phyloP scores from a whole-genome alignment of 768 basidiomycete genomes.

The Hemileccinum impolitum region DNA sequence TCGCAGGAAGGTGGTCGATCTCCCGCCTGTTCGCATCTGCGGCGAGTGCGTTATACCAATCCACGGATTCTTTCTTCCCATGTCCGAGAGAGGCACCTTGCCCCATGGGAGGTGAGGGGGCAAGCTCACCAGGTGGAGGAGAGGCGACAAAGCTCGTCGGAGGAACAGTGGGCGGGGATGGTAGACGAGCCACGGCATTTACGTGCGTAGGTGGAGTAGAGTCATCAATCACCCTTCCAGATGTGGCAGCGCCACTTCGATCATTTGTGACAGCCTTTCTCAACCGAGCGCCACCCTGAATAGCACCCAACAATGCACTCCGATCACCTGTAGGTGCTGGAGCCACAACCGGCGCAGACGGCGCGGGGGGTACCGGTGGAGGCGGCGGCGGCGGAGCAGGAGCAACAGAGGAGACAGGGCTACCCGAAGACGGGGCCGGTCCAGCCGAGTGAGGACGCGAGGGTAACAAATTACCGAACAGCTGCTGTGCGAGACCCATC shows the following conservation, averaged over 20 bases:
- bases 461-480: constrained; percentile 74
- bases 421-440: constrained; percentile 18
- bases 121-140: constrained; percentile 17
- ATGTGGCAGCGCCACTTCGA: constrained; percentile 63
- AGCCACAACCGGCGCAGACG: constrained; percentile 28
- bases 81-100: constrained; percentile 25
- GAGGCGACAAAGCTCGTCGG: constrained; percentile 11
- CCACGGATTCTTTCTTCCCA: constrained; percentile 73
- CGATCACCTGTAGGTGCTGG: constrained; percentile 50
- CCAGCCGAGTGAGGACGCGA: constrained; percentile 57
- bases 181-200: constrained; percentile 43
- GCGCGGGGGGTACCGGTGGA: constrained; percentile 31
- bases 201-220: constrained; percentile 68
- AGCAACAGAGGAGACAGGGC: constrained; percentile 30
- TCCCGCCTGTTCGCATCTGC: constrained; percentile 52
- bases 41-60: constrained; percentile 89
- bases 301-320: constrained; percentile 70
- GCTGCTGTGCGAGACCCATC: constrained; percentile 67
- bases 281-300: constrained; percentile 72
- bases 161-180: constrained; percentile 19
- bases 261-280: constrained; percentile 80
- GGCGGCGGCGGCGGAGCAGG: constrained; percentile 37
- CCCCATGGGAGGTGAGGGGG: constrained; percentile 14
- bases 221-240: constrained; percentile 81
- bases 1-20: constrained; percentile 45